A percentile compares a stretch with the other conserved stretches of the same genome.
phyloP scores from a whole-genome alignment of 2,329 filamentous ascomycete species.

The Davidsoniella eucalypti region DNA sequence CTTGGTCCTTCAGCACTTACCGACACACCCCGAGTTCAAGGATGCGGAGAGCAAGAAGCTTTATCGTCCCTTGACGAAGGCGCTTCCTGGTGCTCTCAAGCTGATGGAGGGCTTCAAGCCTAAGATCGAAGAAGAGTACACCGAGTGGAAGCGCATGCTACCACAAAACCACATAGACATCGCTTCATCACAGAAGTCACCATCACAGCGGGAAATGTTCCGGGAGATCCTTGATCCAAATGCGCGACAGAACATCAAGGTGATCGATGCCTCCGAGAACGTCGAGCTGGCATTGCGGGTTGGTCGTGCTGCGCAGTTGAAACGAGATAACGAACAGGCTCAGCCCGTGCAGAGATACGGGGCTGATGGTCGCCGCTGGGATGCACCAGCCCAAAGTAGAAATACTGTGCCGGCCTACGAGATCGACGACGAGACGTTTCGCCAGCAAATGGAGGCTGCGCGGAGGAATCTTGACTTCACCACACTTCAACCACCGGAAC shows the following conservation, averaged over 20 bases:
- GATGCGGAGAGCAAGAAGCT: conserved; percentile 47
- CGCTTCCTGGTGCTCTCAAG: conserved; percentile 41
- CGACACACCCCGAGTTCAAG: conserved; percentile 59
- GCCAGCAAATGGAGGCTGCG: conserved; percentile 36
- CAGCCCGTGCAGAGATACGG: conserved; percentile 29
- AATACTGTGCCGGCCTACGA: conserved; percentile 16
- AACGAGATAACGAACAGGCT: conserved; percentile 36
- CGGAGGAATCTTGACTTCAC: conserved; percentile 28
- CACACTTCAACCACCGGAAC: conserved; percentile 17
- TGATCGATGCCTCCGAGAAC: conserved; percentile 55
- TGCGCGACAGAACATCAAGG: conserved; percentile 24
- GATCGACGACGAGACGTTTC: conserved; percentile 26
- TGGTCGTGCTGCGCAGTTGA: conserved; percentile 53
- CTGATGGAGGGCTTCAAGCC: conserved; percentile 68
- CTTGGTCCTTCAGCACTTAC: conserved; percentile 62
- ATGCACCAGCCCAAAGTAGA: not conserved
- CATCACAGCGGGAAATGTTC: conserved; percentile 9
- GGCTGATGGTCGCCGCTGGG: conserved; percentile 29
- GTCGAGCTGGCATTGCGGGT: conserved; percentile 61
- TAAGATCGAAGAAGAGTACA: conserved; percentile 52
- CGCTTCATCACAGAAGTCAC: not conserved
- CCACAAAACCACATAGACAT: conserved; percentile 15
- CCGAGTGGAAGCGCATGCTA: conserved; percentile 46
- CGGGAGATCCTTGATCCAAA: conserved; percentile 18
- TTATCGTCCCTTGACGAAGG: conserved; percentile 35